Evolutionary conservation across 2,329 filamentous ascomycete species (phyloP), one percentile per base, ranked within the genome.

Genomic region (Trichophyton mentagrophytes): DNA sequence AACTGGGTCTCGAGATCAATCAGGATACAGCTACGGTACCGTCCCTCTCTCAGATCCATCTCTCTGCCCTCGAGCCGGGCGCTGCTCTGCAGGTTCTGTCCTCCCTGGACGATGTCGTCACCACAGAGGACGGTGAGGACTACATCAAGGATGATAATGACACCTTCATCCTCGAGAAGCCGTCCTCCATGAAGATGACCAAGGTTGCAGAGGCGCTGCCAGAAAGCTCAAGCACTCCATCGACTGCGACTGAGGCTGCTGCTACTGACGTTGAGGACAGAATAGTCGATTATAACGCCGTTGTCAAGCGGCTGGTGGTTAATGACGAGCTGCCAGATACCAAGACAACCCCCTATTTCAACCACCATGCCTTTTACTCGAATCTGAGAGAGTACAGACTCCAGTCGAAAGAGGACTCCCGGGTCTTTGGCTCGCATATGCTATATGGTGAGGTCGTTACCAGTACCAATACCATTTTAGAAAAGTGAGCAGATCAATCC

Each of bases 391-490:
- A 82, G 27, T 95, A 90, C 69, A 84, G 87, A 59, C 71, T 73
- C 11, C 79, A 81, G 56, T 78, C 81, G 1, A 73, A 74, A 36
- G 80, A 83, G 53, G 80, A 84, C 0, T 77, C 82, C 5, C 72
- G 71, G 2, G 76, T 82, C 25, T 97, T 95, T 78, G 93, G 93
- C 3, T 82, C 85, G 58, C 77, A 82, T 58, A 73, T 99, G 2
- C 78, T 97, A 65, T 97, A 97, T 69, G 91, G 88, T 59, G 90
- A 96, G 71, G 90, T 96, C 5, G 80, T 96, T 15, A 96, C 92
- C 2, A 95, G 90, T 71, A 99, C 93, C 30, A 96, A 92, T 74
- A 96, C 91, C 0, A 78, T 97, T 3, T 80, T 96, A 5, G 93
- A 97, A 69, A 96, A 93, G 87, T 88, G 72, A 65, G 75, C 25